Percentiles rank a stretch among this genome's conserved stretches.
phyloP scores from a whole-genome alignment of 169 alveolate genomes.

The Cryptosporidium andersoni region DNA sequence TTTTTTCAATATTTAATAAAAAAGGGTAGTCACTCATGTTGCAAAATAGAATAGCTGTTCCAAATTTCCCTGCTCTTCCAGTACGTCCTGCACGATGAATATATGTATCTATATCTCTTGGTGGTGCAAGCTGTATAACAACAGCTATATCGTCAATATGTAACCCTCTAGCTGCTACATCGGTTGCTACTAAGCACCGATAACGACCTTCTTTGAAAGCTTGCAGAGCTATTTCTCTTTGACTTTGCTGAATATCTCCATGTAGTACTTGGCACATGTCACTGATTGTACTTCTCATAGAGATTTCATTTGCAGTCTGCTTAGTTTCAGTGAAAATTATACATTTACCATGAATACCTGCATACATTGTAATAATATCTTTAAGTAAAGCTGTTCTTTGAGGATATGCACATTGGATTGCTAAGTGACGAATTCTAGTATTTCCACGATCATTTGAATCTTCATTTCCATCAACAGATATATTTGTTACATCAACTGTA shows the following conservation, averaged over 20 bases:
- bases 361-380: slow-evolving; percentile 82
- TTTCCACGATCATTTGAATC: slow-evolving; percentile 82
- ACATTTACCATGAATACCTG: slow-evolving; percentile 78
- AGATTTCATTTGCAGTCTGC: slow-evolving; percentile 85
- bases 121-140: slow-evolving; percentile 89
- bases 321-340: slow-evolving; percentile 90
- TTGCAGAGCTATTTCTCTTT: slow-evolving; percentile 86
- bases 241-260: slow-evolving; percentile 89
- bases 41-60: slow-evolving; percentile 79
- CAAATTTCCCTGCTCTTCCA: slow-evolving; percentile 87
- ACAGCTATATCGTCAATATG: slow-evolving; percentile 87
- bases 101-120: slow-evolving; percentile 83
- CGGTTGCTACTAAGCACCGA: slow-evolving; percentile 88
- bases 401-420: slow-evolving; percentile 84
- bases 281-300: slow-evolving; percentile 80
- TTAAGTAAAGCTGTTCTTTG: slow-evolving; percentile 85
- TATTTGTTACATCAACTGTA: slow-evolving; percentile 75
- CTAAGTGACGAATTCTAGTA: slow-evolving; percentile 84
- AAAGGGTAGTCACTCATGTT: slow-evolving; percentile 66
- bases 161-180: slow-evolving; percentile 92
- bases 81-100: slow-evolving; percentile 89
- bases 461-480: slow-evolving; percentile 81
- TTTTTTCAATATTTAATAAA: slow-evolving; percentile 64
- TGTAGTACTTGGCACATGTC: slow-evolving; percentile 85
- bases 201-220: slow-evolving; percentile 85